phyloP scores from a whole-genome alignment of 257 asterid genomes.

The Coffea eugenioides region DNA sequence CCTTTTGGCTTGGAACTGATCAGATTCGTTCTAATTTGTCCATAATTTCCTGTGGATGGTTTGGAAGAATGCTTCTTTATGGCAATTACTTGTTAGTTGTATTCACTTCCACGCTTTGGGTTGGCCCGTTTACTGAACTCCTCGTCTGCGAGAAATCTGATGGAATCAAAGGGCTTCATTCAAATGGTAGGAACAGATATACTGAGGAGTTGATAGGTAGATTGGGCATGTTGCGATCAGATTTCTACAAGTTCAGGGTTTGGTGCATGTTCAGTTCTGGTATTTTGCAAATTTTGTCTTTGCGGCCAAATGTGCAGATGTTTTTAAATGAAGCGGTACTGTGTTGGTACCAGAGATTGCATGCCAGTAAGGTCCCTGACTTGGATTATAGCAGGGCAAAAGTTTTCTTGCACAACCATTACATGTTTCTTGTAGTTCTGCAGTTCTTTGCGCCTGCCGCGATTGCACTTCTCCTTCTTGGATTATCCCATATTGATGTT shows the following conservation, averaged over 20 bases:
- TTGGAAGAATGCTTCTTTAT: constrained; percentile 64
- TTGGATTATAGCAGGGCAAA: constrained; percentile 86
- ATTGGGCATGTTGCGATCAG: constrained; percentile 52
- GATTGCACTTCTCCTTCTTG: constrained; percentile 61
- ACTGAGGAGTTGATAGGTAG: constrained; percentile 44
- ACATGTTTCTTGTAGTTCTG: constrained; percentile 57
- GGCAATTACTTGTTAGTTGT: constrained; percentile 46
- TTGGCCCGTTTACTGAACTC: constrained; percentile 59
- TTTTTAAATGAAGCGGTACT: constrained; percentile 85
- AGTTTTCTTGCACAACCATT: constrained; percentile 91
- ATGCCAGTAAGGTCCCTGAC: constrained; percentile 82
- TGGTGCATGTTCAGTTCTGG: constrained; percentile 64
- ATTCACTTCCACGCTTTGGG: constrained; percentile 86
- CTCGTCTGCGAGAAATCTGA: constrained; percentile 36
- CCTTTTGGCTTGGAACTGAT: constrained; percentile 96
- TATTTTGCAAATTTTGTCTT: constrained; percentile 46
- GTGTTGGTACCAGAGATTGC: constrained; percentile 95
- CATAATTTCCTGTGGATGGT: constrained; percentile 83
- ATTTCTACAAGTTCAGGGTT: constrained; percentile 51
- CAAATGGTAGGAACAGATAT: constrained; percentile 21
- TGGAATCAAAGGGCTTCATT: constrained; percentile 19
- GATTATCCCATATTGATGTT: constrained; percentile 50
- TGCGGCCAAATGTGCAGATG: constrained; percentile 73
- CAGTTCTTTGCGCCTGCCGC: constrained; percentile 75
- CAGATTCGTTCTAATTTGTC: constrained; percentile 74